These are phyloP conservation scores for Pichia kudriavzevii DNA, from an alignment of 1,139 yeast genomes.

Conservation along the genomic window DNA sequence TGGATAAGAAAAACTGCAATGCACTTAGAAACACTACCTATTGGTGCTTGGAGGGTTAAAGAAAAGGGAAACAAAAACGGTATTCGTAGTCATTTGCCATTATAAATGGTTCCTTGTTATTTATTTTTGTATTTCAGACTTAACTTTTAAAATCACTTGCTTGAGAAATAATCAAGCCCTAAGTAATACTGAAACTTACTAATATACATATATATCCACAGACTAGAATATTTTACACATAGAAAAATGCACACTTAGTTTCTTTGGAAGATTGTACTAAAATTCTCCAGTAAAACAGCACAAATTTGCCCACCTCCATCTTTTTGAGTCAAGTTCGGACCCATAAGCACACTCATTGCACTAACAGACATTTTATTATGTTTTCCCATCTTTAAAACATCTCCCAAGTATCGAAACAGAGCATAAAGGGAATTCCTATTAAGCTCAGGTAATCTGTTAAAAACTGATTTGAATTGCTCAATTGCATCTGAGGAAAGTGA, in stretches of 20 bases:
- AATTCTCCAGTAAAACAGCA: conserved; percentile 26
- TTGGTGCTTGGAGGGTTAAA: conserved; percentile 60
- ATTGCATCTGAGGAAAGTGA: conserved; percentile 4
- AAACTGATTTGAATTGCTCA: conserved; percentile 15
- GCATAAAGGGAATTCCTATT: conserved; percentile 58
- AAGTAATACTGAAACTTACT: conserved; percentile 9
- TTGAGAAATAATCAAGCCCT: not conserved
- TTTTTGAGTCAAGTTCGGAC: conserved; percentile 28
- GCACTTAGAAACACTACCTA: conserved; percentile 55
- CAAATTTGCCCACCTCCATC: conserved; percentile 29
- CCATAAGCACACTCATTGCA: conserved; percentile 29
- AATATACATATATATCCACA: too few relatives aligned
- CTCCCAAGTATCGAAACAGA: conserved; percentile 57
- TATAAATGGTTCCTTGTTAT: too few relatives aligned
- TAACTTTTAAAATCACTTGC: not conserved
- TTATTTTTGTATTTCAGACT: not conserved
- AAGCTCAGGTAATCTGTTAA: conserved; percentile 32
- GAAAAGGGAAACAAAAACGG: conserved; percentile 10
- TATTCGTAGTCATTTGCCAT: conserved; percentile 13
- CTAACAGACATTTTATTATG: conserved; percentile 69
- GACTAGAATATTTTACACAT: too few relatives aligned
- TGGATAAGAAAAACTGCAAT: conserved; percentile 59
- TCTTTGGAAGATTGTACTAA: conserved; percentile 18
- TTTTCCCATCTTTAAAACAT: conserved; percentile 55
- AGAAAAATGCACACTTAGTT: too few relatives aligned